Evolutionary conservation across 164 flowering plant species (phyloP), one percentile per base, ranked within the genome.

Genomic region (Nymphaea thermarum): DNA sequence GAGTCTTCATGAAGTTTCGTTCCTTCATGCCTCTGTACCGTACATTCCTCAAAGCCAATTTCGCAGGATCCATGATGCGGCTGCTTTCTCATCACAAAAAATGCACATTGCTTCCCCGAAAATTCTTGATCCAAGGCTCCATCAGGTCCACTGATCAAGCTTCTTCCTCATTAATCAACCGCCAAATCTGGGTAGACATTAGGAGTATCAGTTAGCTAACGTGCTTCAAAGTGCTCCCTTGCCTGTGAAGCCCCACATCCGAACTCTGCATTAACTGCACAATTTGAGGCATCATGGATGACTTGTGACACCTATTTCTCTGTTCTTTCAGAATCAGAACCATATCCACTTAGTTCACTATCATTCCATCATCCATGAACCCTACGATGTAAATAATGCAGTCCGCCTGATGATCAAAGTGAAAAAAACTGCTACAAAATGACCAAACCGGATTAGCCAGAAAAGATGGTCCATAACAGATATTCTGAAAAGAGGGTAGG

Each of bases 51-150:
- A 25, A 25, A 25, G 36, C 36, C 36, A 25, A 25, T 25, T 0
- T 25, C 36, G 36, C 36, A 25, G 36, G 36, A 25, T 25, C 36
- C 36, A 25, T 25, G 36, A 25, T 47, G 12, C 55, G 12, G 55
- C 7, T 47, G 55, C 55, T 55, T 16, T 61, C 42, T 68, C 70
- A 12, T 78, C 73, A 79, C 17, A 75, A 75, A 12, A 79, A 79
- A 47, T 71, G 78, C 43, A 72, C 61, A 76, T 80, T 82, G 57
- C 72, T 75, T 77, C 87, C 67, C 80, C 81, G 75, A 79, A 94
- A 94, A 64, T 88, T 75, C 74, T 94, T 96, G 42, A 91, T 75
- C 60, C 91, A 81, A 11, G 98, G 98, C 76, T 94, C 95, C 0
- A 87, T 83, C 66, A 94, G 71, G 80, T 94, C 97, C 64, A 93